A percentile compares a stretch with the other conserved stretches of the same genome.
Conservation (phyloP, 257 asterid species). For the Thymus mandschuricus region DNA sequence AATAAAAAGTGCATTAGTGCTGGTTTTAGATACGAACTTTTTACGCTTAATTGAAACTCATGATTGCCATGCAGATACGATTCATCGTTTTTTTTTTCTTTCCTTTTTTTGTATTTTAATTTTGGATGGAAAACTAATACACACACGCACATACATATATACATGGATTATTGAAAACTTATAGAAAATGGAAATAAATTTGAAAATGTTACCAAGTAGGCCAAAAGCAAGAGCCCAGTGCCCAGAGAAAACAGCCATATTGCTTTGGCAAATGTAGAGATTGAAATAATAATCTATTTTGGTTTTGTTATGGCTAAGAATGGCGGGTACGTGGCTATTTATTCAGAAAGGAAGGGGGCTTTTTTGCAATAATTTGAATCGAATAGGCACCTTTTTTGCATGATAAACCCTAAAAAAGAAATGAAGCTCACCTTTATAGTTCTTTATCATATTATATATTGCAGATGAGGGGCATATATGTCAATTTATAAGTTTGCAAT, state of each 20-base stretch:
- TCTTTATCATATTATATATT: slow-evolving; percentile 26
- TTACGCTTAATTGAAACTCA: background rate
- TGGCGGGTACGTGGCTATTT: slow-evolving; percentile 37
- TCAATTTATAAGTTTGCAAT: slow-evolving; percentile 29
- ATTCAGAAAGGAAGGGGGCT: slow-evolving; percentile 38
- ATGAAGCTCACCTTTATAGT: slow-evolving; percentile 23
- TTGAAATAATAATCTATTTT: slow-evolving; percentile 7
- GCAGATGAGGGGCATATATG: slow-evolving; percentile 27
- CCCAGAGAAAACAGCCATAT: slow-evolving; percentile 45
- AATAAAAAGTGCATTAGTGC: background rate
- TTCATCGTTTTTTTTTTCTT: background rate
- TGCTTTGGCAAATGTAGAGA: slow-evolving; percentile 18
- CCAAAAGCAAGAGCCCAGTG: slow-evolving; percentile 71
- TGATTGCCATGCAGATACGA: slow-evolving; percentile 15
- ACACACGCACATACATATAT: too few species aligned
- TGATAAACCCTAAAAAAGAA: slow-evolving; percentile 28
- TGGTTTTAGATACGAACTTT: background rate
- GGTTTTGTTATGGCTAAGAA: slow-evolving; percentile 22
- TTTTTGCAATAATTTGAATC: slow-evolving; percentile 25
- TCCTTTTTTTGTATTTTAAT: background rate
- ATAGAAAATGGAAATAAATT: background rate
- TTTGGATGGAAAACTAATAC: background rate
- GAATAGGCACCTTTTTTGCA: slow-evolving; percentile 23
- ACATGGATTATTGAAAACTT: background rate
- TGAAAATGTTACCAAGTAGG: slow-evolving; percentile 48